Conservation (phyloP, 148 eudicot species). For the Amaranthus hypochondriacus region DNA sequence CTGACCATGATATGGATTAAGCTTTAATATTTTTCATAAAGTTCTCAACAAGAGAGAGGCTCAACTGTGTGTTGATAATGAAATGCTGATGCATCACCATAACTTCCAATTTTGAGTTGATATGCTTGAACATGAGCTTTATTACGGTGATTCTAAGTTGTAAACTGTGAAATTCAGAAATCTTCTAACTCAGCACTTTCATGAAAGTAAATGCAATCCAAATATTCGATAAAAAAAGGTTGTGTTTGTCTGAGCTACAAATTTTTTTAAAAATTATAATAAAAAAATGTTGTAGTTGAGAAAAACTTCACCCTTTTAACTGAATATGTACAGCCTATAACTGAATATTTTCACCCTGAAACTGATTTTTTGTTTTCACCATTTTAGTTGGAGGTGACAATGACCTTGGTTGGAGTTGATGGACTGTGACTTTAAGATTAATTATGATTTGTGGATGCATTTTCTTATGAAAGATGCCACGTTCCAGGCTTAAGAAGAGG, state of each 20-base stretch:
- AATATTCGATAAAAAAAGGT: no score
- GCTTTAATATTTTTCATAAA: not conserved
- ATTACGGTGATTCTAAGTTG: not conserved
- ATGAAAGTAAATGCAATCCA: not conserved
- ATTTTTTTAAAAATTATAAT: no score
- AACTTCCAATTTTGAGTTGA: not conserved
- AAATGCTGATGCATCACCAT: not conserved
- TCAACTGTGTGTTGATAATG: not conserved
- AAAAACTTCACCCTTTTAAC: no score
- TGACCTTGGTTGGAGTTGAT: no score
- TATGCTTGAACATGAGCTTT: conserved; percentile 1
- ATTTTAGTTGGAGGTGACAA: no score
- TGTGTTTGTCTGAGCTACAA: no score
- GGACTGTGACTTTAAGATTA: no score
- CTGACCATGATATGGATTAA: not conserved
- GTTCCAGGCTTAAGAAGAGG: no score
- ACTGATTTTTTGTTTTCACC: no score
- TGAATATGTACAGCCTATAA: no score
- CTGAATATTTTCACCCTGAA: no score
- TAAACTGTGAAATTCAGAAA: not conserved
- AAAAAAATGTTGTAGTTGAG: no score
- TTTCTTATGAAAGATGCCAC: not conserved
- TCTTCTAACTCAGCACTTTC: not conserved
- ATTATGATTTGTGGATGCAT: not conserved
- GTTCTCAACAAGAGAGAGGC: not conserved